Conservation (phyloP, 495 filamentous ascomycete species). For the Gamarada debralockiae region DNA sequence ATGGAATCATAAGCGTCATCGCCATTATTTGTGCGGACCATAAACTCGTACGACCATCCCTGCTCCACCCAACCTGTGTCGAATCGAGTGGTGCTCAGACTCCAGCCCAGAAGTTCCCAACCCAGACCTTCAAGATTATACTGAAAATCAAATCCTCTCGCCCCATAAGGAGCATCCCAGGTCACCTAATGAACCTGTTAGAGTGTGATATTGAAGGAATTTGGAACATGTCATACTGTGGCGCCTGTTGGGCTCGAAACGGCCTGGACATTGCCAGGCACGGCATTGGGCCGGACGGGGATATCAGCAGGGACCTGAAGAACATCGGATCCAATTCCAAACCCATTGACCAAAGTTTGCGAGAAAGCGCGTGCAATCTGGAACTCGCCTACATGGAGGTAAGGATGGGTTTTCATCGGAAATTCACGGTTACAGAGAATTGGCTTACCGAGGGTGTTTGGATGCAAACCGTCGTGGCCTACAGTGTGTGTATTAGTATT, state of each 20-base stretch:
- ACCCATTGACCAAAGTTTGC: background rate
- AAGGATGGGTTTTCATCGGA: background rate
- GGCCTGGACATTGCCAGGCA: background rate
- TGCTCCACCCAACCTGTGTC: background rate
- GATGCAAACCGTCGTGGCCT: constrained; percentile 36
- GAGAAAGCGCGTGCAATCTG: constrained; percentile 1
- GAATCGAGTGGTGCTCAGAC: background rate
- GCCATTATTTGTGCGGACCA: background rate
- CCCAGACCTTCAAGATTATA: background rate
- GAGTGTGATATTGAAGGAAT: too few relatives aligned
- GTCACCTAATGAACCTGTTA: too few relatives aligned
- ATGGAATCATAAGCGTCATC: background rate
- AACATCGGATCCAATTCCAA: background rate
- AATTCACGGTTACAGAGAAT: background rate
- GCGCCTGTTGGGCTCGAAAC: background rate
- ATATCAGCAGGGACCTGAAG: background rate
- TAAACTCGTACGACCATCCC: background rate
- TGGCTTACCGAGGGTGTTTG: constrained; percentile 31
- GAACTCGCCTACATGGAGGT: background rate
- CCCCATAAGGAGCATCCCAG: background rate
- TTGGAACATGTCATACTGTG: too few relatives aligned
- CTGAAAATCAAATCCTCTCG: background rate
- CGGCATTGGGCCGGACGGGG: background rate
- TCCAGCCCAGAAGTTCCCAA: too few relatives aligned
- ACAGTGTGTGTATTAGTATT: too few relatives aligned